Evolutionary conservation across 1,139 yeast species (phyloP).

Genomic region (Kurtzmaniella quercitrusa): DNA sequence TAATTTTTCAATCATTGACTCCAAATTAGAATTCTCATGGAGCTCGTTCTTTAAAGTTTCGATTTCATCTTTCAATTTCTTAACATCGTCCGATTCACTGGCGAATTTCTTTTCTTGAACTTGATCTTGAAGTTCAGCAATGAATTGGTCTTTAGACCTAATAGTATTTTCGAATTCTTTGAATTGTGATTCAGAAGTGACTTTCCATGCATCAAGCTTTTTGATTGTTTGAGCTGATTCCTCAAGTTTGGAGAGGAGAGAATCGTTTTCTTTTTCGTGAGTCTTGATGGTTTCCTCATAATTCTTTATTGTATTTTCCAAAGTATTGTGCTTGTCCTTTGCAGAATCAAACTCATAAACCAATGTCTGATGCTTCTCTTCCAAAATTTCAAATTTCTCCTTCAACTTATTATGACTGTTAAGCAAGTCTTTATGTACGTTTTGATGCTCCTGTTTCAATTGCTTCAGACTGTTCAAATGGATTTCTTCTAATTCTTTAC

Average conservation of each 20-base stretch:
- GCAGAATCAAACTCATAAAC: neutral
- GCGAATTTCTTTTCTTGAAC: neutral
- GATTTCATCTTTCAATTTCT: constrained; percentile 13
- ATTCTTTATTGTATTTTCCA: neutral
- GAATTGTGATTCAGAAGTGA: constrained; percentile 6
- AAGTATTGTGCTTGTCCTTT: neutral
- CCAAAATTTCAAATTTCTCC: neutral
- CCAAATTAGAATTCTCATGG: constrained; percentile 8
- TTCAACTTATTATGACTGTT: neutral
- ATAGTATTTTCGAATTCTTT: constrained; percentile 7
- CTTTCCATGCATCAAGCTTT: constrained; percentile 6
- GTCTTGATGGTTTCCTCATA: neutral
- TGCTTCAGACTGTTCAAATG: neutral
- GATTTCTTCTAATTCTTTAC: neutral
- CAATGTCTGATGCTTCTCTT: neutral
- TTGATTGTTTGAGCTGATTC: constrained; percentile 3
- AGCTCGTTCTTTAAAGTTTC: constrained; percentile 12
- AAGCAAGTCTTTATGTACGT: neutral
- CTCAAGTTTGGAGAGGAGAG: neutral
- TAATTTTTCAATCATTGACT: constrained; percentile 17
- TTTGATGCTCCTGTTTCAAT: neutral
- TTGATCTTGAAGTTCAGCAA: constrained; percentile 4
- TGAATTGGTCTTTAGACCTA: constrained; percentile 5
- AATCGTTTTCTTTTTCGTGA: neutral
- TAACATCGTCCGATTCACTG: constrained; percentile 8